Evolutionary conservation across 2,329 filamentous ascomycete species (phyloP), one percentile per base, ranked within the genome.

Genomic region (Verticillium isaacii): DNA sequence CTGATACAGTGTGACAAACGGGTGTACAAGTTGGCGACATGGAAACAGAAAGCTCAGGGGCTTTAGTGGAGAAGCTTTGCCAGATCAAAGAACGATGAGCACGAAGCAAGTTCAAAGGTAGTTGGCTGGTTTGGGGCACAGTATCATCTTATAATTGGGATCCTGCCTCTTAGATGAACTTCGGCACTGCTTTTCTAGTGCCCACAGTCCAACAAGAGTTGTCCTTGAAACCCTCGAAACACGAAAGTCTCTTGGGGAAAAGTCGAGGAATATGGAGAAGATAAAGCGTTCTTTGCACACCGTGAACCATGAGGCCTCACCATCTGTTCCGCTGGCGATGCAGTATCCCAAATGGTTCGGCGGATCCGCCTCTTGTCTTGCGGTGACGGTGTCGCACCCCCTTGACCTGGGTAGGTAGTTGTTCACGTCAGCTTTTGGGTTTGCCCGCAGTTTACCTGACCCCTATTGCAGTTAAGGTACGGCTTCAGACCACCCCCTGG

Each of bases 271-370:
- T 15, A 41, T 41, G 37, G 37, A 41, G 37, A 12, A 41, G 37
- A 15, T 41, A 7, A 5, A 15, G 14, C 12, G 15, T 15, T 17
- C 37, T 15, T n/a, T 17, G 15, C 37, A n/a, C 17, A 5, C n/a
- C 15, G 37, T 41, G 15, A 19, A 15, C 6, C 37, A 41, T 41
- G 17, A 41, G 37, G 37, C 37, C 5, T 15, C 6, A 15, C 6
- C 14, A 15, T 5, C 15, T 41, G 14, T 17, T 17, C 17, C 37
- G 5, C 14, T 7, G 37, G 15, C 37, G 17, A n/a, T 41, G 37
- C 37, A 41, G 37, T 58, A 58, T 37, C 56, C 56, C 7, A 39
- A 37, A 58, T 58, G 56, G 56, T 41, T 58, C 23, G 56, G 56
- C 14, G 56, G 56, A 23, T 58, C 56, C 7, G 56, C 56, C 14